These are phyloP conservation scores for Yarrowia sp. DNA, from an alignment of 805 yeast genomes.

Conservation along the genomic window DNA sequence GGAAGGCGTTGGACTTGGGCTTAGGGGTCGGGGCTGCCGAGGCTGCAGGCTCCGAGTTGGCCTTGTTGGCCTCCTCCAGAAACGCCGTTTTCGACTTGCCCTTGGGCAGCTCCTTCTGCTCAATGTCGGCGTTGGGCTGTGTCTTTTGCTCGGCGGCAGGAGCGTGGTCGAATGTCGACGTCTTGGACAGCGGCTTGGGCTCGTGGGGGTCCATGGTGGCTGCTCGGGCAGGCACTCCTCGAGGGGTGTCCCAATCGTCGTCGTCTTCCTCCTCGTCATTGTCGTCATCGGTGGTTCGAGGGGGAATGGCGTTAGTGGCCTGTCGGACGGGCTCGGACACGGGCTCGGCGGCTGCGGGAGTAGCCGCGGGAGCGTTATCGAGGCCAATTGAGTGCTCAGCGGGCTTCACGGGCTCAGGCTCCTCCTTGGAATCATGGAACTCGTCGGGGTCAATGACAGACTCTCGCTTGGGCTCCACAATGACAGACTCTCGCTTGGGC, in stretches of 20 bases:
- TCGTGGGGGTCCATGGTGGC: slow-evolving; percentile 16
- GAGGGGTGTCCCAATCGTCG: slow-evolving; percentile 38
- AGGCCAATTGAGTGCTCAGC: slow-evolving; percentile 35
- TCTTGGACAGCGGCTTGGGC: slow-evolving; percentile 29
- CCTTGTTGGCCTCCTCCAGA: slow-evolving; percentile 41
- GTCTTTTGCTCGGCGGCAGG: background rate
- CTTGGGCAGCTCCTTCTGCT: slow-evolving; percentile 41
- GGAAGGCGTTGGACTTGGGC: slow-evolving; percentile 50
- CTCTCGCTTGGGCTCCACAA: slow-evolving; percentile 20
- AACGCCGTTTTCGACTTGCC: slow-evolving; percentile 42
- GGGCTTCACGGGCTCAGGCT: slow-evolving; percentile 9
- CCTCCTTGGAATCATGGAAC: slow-evolving; percentile 30
- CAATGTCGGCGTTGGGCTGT: slow-evolving; percentile 43
- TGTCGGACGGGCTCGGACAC: slow-evolving; percentile 39
- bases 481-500: slow-evolving; percentile 20
- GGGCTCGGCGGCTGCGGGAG: slow-evolving; percentile 38
- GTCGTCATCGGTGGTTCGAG: slow-evolving; percentile 39
- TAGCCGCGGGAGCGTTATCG: slow-evolving; percentile 8
- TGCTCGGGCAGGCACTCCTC: slow-evolving; percentile 25
- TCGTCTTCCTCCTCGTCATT: slow-evolving; percentile 40
- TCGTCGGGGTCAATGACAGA: slow-evolving; percentile 24
- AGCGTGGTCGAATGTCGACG: slow-evolving; percentile 41
- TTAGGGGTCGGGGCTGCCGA: slow-evolving; percentile 28
- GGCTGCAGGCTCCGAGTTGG: slow-evolving; percentile 26
- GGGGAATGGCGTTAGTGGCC: slow-evolving; percentile 25